These are phyloP conservation scores for Fusarium equiseti DNA, from an alignment of 2,329 filamentous ascomycete species.

Conservation along the genomic window DNA sequence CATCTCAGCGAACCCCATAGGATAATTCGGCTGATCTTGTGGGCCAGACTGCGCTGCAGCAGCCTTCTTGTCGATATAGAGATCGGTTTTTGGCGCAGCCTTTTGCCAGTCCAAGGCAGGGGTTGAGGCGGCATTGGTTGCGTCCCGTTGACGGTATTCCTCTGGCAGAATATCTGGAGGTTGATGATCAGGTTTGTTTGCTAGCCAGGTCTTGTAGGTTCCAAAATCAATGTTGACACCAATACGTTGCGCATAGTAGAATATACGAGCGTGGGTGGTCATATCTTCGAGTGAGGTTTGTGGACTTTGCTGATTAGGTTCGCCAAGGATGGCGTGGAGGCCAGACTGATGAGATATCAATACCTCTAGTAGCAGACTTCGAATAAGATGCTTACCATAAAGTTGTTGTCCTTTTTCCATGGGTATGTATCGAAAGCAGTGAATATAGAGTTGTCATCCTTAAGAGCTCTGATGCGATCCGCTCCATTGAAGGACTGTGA, in stretches of 20 bases:
- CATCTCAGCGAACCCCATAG: constrained; percentile 85
- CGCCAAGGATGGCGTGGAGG: constrained; percentile 73
- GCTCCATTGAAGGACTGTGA: constrained; percentile 49
- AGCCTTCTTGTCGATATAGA: constrained; percentile 58
- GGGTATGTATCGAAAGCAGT: constrained; percentile 73
- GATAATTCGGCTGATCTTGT: constrained; percentile 75
- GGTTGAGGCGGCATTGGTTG: constrained; percentile 23
- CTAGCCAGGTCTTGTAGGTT: constrained; percentile 75
- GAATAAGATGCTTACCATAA: constrained; percentile 63
- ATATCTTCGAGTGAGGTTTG: constrained; percentile 68
- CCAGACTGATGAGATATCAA: constrained; percentile 60
- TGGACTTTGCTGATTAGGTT: constrained; percentile 56
- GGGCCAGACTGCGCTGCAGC: constrained; percentile 36
- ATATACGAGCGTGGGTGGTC: constrained; percentile 73
- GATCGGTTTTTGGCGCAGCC: constrained; percentile 61
- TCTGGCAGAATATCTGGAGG: constrained; percentile 55
- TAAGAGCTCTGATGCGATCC: constrained; percentile 56
- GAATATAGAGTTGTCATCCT: constrained; percentile 62
- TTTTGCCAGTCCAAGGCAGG: constrained; percentile 60
- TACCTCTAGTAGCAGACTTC: background rate
- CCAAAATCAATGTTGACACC: constrained; percentile 72
- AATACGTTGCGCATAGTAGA: constrained; percentile 70
- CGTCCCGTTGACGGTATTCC: constrained; percentile 44
- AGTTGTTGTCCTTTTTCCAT: constrained; percentile 76
- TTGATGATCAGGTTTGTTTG: constrained; percentile 49